Base-by-base conservation (phyloP, 495 filamentous ascomycete genomes). In the Rusavskia elegans region DNA sequence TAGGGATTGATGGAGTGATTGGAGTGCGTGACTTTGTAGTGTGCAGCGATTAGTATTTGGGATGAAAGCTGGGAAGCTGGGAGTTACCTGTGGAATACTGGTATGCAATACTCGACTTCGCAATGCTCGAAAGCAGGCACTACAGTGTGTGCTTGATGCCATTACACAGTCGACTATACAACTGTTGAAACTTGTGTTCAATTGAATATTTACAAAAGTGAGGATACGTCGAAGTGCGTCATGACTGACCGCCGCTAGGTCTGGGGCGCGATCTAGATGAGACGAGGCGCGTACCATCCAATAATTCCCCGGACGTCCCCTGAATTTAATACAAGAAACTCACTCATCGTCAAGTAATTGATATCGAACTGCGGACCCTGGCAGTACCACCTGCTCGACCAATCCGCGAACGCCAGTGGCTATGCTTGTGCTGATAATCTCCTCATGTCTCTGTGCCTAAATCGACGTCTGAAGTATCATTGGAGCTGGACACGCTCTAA, bases 401-500 rank as follows among this genome's bases (percentile, higher is more conserved):
- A 19, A 42, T n/a, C 20, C 20, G 17, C 21, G 20, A 46, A 46
- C 44, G 23, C 44, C 20, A n/a, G 5, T 29, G 23, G 14, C 21
- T 10, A 25, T 46, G 23, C 44, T 46, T 16, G 32, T 8, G 0
- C 32, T 35, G 8, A 35, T 35, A 10, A 8, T 30, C 8, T 35
- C 32, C 10, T 35, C 32, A 35, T 8, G 2, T 35, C 32, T 35
- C 8, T 35, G 6, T 27, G 4, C 25, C 25, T 27, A 4, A 27
- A 27, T 35, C 32, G 32, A 35, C 2, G 32, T 35, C 9, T 35
- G 32, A 14, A 35, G 10, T 52, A 2, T 45, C 49, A 59, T 51
- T 36, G 51, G 13, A 56, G n/a, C 17, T 45, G 13, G 9, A 74
- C 59, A 37, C 67, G 67, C 52, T 80, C 78, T 48, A 74, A 57